Base-by-base conservation (phyloP, 1,284 basidiomycete genomes). In the Microbotryomycetes sp. region DNA sequence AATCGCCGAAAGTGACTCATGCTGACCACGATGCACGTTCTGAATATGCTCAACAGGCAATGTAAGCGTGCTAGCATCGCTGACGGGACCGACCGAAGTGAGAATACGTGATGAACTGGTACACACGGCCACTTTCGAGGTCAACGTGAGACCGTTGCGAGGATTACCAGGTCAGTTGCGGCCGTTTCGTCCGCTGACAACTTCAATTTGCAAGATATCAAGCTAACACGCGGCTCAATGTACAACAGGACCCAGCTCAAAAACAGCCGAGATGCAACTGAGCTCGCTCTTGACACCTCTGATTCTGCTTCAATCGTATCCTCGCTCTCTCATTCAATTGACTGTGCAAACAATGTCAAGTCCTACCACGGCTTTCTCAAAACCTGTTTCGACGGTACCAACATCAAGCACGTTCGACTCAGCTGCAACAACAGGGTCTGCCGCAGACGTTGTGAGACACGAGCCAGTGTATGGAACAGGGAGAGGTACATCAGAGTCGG, bases 281-380 rank as follows among this genome's bases (percentile, higher is more conserved):
- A 47, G 64, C 32, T 69, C 66, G 15, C 71, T 78, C 46, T 73
- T 78, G 56, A 60, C 70, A 4, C 74, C 77, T 4, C 72, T 81
- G 6, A 74, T 81, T 47, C 69, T 76, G 32, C 74, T 81, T 22
- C 69, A 77, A 66, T 72, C 79, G 65, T 73, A 80, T 73, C 81
- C 81, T 22, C 75, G 81, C 58, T 78, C 81, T 12, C 75, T 84
- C 65, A 76, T 89, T 48, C 88, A 88, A 67, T 73, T 82, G 52
- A 84, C 85, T 22, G 82, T 84, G 57, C 86, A 82, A 73, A 77
- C 77, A 19, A 70, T 79, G 28, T 84, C 73, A 4, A 77, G 79
- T 73, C 81, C 82, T 19, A 71, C 77, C 55, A 75, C 81, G 49
- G 79, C 81, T 36, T 83, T 83, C 69, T 80, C 82, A 36, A 81